Evolutionary conservation across 108 stramenopile genomes (phyloP).

Genomic region (Nitzschia sp.): DNA sequence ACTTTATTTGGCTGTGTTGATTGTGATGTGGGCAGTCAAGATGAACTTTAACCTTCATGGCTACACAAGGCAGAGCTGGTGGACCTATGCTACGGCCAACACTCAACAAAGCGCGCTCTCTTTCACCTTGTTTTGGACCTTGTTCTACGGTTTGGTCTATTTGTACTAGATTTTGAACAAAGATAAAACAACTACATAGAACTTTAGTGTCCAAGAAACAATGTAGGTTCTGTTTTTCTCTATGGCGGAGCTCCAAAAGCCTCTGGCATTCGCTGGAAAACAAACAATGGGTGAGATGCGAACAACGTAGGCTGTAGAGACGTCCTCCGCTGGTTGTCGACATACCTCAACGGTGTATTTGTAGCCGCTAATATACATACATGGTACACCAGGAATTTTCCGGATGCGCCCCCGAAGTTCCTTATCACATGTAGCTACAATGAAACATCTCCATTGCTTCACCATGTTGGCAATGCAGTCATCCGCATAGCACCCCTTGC

Average conservation of each 20-base stretch:
- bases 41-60: constrained; percentile 69
- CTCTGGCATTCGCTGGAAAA: constrained; percentile 89
- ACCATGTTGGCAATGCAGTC: constrained; percentile 80
- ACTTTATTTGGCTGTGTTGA: constrained; percentile 54
- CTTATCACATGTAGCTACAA: constrained; percentile 99
- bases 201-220: background rate
- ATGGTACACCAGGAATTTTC: constrained; percentile 98
- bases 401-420: constrained; percentile 93
- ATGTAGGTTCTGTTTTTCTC: background rate
- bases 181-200: background rate
- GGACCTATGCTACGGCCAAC: constrained; percentile 60
- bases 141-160: constrained; percentile 86
- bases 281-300: background rate
- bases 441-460: constrained; percentile 94
- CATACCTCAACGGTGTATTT: constrained; percentile 90
- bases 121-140: constrained; percentile 87
- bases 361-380: constrained; percentile 97
- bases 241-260: constrained; percentile 90
- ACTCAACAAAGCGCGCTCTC: constrained; percentile 77
- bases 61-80: constrained; percentile 62
- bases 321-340: background rate
- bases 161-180: constrained; percentile 48
- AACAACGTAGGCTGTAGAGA: background rate
- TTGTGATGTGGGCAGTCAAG: constrained; percentile 57
- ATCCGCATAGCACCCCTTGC: constrained; percentile 96